These are phyloP conservation scores for Dissophora ornata DNA, from an alignment of 192 early-diverging fungal species.

Conservation along the genomic window DNA sequence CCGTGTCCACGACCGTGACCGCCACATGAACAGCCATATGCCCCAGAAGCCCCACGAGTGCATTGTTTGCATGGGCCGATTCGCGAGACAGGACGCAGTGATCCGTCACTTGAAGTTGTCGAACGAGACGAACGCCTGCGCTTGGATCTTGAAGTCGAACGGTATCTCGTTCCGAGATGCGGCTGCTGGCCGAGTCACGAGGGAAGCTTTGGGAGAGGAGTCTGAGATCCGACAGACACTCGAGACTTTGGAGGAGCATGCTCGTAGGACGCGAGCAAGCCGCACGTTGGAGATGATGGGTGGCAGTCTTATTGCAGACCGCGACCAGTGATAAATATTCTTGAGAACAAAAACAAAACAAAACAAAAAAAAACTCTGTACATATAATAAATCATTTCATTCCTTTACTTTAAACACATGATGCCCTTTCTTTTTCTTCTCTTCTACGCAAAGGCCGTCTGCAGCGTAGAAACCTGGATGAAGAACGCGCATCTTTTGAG, in stretches of 20 bases:
- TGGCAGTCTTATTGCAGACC: neutral
- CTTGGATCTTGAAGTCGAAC: constrained; percentile 24
- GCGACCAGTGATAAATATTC: neutral
- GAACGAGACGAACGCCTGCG: constrained; percentile 30
- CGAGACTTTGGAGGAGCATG: constrained; percentile 29
- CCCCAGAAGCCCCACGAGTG: constrained; percentile 77
- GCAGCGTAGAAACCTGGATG: no score
- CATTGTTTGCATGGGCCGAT: constrained; percentile 74
- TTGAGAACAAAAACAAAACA: neutral
- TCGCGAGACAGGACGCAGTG: constrained; percentile 58
- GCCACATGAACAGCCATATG: constrained; percentile 80
- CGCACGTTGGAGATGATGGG: constrained; percentile 21
- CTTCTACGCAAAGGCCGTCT: no score
- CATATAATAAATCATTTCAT: no score
- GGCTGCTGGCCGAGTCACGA: constrained; percentile 7
- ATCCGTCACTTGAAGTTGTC: constrained; percentile 50
- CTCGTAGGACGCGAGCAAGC: constrained; percentile 2
- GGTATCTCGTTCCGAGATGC: constrained; percentile 24
- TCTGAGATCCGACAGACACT: constrained; percentile 13
- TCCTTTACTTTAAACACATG: no score
- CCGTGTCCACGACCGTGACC: constrained; percentile 81
- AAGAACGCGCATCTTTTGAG: no score
- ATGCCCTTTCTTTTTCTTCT: no score
- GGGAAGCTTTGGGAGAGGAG: constrained; percentile 20
- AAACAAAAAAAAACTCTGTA: neutral